These are phyloP conservation scores for Helicostylum pulchrum DNA, from an alignment of 192 early-diverging fungal species.

Conservation along the genomic window DNA sequence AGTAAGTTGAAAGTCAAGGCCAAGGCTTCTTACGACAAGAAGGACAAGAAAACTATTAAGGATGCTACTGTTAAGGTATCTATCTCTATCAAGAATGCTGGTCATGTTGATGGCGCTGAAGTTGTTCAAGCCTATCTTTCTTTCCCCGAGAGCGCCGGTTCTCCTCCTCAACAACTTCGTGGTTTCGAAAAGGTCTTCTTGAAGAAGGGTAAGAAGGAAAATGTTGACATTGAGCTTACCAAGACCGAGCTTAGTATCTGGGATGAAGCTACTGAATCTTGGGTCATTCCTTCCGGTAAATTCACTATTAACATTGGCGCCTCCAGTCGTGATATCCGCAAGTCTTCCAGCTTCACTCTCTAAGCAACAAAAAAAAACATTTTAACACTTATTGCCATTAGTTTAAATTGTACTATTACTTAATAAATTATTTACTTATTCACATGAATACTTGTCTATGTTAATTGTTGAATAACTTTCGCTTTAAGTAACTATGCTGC, in stretches of 20 bases:
- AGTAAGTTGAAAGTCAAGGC: conserved; percentile 28
- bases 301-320: conserved; percentile 55
- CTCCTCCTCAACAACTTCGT: conserved; percentile 37
- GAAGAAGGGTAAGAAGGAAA: conserved; percentile 1
- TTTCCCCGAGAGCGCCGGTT: conserved; percentile 36
- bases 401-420: too few species aligned
- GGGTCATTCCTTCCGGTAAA: conserved; percentile 44
- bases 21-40: background rate
- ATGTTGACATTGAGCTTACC: conserved; percentile 41
- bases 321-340: conserved; percentile 46
- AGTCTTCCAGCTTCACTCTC: background rate
- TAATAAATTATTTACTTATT: too few species aligned
- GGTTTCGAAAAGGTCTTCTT: conserved; percentile 33
- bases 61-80: background rate
- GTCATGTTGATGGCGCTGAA: conserved; percentile 30
- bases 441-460: too few species aligned
- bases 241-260: conserved; percentile 50
- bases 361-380: too few species aligned
- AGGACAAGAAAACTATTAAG: background rate
- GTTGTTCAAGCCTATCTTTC: conserved; percentile 36
- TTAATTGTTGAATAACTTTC: too few species aligned
- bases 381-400: too few species aligned
- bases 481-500: too few species aligned
- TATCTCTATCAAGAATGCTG: conserved; percentile 34
- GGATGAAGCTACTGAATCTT: conserved; percentile 33